phyloP scores from a whole-genome alignment of 2,329 filamentous ascomycete genomes.

The Beauveria sp. region DNA sequence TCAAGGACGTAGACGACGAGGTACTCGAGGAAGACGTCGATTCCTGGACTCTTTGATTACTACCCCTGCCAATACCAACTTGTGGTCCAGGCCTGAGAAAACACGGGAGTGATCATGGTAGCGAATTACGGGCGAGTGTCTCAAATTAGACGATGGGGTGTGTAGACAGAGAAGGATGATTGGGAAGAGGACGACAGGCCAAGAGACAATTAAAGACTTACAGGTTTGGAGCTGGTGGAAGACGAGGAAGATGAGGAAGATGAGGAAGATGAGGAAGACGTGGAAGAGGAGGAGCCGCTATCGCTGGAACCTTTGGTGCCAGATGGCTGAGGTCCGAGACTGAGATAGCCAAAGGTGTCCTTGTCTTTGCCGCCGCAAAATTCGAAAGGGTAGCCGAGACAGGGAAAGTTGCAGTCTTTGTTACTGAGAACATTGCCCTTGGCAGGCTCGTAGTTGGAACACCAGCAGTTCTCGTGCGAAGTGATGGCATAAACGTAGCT shows the following conservation, averaged over 20 bases:
- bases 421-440: constrained; percentile 30
- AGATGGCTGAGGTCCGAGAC: constrained; percentile 43
- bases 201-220: background rate
- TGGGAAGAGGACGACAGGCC: background rate
- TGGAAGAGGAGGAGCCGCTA: background rate
- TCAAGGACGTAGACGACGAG: constrained; percentile 28
- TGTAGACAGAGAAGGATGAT: background rate
- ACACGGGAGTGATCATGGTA: background rate
- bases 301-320: constrained; percentile 39
- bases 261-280: constrained; percentile 13
- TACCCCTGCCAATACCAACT: constrained; percentile 19
- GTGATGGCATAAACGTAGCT: constrained; percentile 62
- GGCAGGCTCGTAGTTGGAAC: constrained; percentile 59
- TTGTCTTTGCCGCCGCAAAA: constrained; percentile 51
- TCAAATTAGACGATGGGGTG: background rate
- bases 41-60: constrained; percentile 23
- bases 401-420: constrained; percentile 45
- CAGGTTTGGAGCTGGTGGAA: constrained; percentile 11
- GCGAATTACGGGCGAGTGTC: background rate
- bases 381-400: constrained; percentile 62
- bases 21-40: constrained; percentile 20
- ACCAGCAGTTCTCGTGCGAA: constrained; percentile 62
- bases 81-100: constrained; percentile 8
- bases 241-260: constrained; percentile 15
- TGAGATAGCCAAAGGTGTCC: constrained; percentile 57